A percentile compares a stretch with the other conserved stretches of the same genome.
phyloP scores from a whole-genome alignment of 2,329 filamentous ascomycete species.

The Aspergillus novofumigatus region DNA sequence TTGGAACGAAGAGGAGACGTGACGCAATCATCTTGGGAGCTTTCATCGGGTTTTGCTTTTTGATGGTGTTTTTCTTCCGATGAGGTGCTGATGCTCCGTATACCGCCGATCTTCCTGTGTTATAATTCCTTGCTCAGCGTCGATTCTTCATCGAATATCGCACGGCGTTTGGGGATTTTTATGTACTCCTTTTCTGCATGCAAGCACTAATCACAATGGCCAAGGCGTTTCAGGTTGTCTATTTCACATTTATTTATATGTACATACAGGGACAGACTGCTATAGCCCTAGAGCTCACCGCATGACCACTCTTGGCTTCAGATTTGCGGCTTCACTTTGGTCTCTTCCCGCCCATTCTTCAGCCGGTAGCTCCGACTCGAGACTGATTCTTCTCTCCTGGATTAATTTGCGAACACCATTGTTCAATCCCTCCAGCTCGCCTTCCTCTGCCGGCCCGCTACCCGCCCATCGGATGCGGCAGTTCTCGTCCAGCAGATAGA shows the following conservation, averaged over 20 bases:
- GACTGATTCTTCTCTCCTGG: conserved; percentile 33
- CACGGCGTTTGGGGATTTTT: neutral
- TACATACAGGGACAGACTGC: conserved; percentile 11
- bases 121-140: conserved; percentile 4
- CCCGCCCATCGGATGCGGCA: conserved; percentile 94
- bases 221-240: conserved; percentile 1
- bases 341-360: conserved; percentile 14
- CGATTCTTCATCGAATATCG: conserved; percentile 2
- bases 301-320: conserved; percentile 18
- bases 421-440: conserved; percentile 42
- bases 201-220: neutral
- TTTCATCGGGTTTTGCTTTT: conserved; percentile 88
- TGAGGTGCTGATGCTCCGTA: conserved; percentile 37
- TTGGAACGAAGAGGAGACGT: conserved; percentile 89
- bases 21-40: conserved; percentile 89
- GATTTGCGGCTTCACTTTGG: conserved; percentile 1
- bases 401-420: conserved; percentile 40
- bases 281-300: neutral
- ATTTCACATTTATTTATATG: conserved; percentile 10
- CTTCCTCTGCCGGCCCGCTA: conserved; percentile 50
- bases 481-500: conserved; percentile 81
- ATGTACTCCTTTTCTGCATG: neutral
- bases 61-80: conserved; percentile 76
- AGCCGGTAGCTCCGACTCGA: conserved; percentile 18
- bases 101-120: conserved; percentile 1